These are phyloP conservation scores for Clitoria ternatea DNA, from an alignment of 306 rosid genomes.

Conservation along the genomic window DNA sequence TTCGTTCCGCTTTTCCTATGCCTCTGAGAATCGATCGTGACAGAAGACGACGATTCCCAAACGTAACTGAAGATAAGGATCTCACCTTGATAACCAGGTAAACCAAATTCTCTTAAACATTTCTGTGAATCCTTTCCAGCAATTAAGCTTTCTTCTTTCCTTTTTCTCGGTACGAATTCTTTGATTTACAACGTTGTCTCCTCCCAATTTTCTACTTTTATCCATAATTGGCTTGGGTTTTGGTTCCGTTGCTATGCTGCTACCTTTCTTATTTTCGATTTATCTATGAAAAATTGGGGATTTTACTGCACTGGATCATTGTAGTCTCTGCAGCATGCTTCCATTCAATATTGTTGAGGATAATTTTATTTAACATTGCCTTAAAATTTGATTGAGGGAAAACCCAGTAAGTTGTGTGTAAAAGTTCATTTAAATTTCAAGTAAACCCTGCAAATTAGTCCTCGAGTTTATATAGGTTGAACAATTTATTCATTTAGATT, in stretches of 20 bases:
- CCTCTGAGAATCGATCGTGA: not conserved
- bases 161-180: slow-evolving; percentile 20
- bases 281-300: not conserved
- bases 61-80: not conserved
- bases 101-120: no score
- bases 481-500: no score
- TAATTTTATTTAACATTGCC: not conserved
- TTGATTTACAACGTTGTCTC: not conserved
- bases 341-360: not conserved
- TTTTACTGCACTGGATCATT: not conserved
- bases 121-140: slow-evolving; percentile 9
- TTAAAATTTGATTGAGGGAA: no score
- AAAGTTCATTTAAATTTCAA: not conserved
- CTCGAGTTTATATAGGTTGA: no score
- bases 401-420: not conserved
- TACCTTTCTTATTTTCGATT: not conserved
- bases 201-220: not conserved
- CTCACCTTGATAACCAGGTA: no score
- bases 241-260: not conserved
- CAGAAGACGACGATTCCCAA: not conserved
- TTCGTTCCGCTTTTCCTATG: not conserved
- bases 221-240: slow-evolving; percentile 5
- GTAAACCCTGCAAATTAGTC: no score
- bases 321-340: not conserved
- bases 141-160: not conserved